These are phyloP conservation scores for Sclerospora graminicola DNA, from an alignment of 352 stramenopile genomes.

Conservation along the genomic window DNA sequence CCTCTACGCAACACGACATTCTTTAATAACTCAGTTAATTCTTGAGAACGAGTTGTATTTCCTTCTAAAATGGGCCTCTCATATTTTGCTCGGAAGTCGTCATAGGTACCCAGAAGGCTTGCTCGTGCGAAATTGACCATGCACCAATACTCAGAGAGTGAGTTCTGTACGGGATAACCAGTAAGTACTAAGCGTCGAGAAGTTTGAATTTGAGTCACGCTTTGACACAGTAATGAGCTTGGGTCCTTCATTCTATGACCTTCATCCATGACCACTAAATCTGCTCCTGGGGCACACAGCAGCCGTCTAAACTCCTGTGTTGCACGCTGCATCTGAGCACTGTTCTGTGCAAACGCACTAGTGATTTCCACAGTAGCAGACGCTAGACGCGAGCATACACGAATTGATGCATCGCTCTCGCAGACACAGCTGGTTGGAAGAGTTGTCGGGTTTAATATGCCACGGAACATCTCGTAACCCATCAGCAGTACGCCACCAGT, in stretches of 20 bases:
- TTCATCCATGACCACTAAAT: slow-evolving; percentile 82
- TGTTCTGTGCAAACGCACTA: slow-evolving; percentile 32
- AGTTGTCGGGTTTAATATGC: slow-evolving; percentile 63
- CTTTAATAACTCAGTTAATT: slow-evolving; percentile 57
- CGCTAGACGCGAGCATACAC: slow-evolving; percentile 52
- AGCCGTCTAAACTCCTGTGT: slow-evolving; percentile 40
- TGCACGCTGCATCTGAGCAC: slow-evolving; percentile 40
- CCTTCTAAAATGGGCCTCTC: slow-evolving; percentile 79
- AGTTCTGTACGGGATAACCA: slow-evolving; percentile 93
- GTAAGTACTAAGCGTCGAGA: slow-evolving; percentile 86
- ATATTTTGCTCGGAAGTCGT: slow-evolving; percentile 67
- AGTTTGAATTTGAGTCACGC: slow-evolving; percentile 62
- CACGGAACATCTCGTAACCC: slow-evolving; percentile 87
- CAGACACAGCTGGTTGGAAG: slow-evolving; percentile 10
- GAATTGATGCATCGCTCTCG: slow-evolving; percentile 36
- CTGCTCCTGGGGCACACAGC: slow-evolving; percentile 51
- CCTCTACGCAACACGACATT: slow-evolving; percentile 67
- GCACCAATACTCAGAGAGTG: slow-evolving; percentile 87
- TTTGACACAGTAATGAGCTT: slow-evolving; percentile 76
- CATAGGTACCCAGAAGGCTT: slow-evolving; percentile 57
- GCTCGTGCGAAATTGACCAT: slow-evolving; percentile 86
- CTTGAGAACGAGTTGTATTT: slow-evolving; percentile 35
- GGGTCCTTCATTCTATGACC: slow-evolving; percentile 83
- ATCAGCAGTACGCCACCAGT: slow-evolving; percentile 74
- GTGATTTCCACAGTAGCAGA: slow-evolving; percentile 63